A percentile compares a stretch with the other conserved stretches of the same genome.
phyloP scores from a whole-genome alignment of 441 rosid species.

The Dalechampia spathulata region DNA sequence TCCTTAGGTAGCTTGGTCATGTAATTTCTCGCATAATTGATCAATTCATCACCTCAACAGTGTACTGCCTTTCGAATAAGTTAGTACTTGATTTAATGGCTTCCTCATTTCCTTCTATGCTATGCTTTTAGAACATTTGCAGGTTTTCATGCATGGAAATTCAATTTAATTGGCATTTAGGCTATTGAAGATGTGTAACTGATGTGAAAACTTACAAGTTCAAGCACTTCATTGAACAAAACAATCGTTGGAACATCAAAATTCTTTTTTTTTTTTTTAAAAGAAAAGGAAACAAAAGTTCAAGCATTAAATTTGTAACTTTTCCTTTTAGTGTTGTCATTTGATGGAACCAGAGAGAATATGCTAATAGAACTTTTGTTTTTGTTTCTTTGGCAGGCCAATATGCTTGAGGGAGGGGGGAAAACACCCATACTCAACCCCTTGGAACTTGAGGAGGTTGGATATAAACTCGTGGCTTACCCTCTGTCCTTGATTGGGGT shows the following conservation, averaged over 20 bases:
- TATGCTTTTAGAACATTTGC: not conserved
- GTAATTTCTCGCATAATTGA: not conserved
- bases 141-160: too few relatives aligned
- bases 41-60: not conserved
- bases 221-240: too few relatives aligned
- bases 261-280: too few relatives aligned
- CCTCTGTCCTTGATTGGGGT: slow-evolving; percentile 87
- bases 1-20: not conserved
- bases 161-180: too few relatives aligned
- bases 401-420: slow-evolving; percentile 95
- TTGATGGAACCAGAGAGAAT: too few relatives aligned
- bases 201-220: too few relatives aligned
- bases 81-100: not conserved
- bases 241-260: too few relatives aligned
- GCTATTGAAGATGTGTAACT: too few relatives aligned
- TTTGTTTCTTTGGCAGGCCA: slow-evolving; percentile 43
- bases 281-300: too few relatives aligned
- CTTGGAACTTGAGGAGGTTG: slow-evolving; percentile 72
- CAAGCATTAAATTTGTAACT: too few relatives aligned
- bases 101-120: not conserved
- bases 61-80: not conserved
- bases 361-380: too few relatives aligned
- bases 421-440: slow-evolving; percentile 69
- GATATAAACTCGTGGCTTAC: slow-evolving; percentile 75
- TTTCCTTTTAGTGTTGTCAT: too few relatives aligned